Base-by-base conservation (phyloP, 805 yeast species). In the Saccharomycopsis sp. region DNA sequence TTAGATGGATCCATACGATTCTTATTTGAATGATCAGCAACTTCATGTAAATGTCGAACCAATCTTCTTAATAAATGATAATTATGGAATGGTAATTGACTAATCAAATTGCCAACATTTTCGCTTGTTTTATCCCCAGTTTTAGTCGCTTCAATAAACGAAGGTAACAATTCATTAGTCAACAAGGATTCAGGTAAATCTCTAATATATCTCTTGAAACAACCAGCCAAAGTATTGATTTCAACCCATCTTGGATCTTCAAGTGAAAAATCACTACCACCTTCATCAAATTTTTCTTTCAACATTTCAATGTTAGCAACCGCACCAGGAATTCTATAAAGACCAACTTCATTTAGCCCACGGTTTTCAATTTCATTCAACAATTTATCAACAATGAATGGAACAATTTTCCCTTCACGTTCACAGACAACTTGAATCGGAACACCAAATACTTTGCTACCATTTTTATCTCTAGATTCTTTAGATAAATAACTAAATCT, bases 1-100 rank as follows among this genome's bases (percentile, higher is more conserved):
- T 90, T 90, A 1, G 87, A 80, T 2, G 95, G 77, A 45, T 82
- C 85, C 97, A 90, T 90, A 59, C 80, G 80, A 64, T 90, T 90
- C 38, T 64, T 65, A 8, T 74, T 79, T 37, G 81, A 79, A 56
- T 77, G 79, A 47, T 72, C 72, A 44, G 83, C 79, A 20, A 90
- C 81, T 52, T 71, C 72, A 52, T 73, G 69, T 65, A 89, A 71
- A 64, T 89, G 97, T 35, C 69, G 64, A 31, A 83, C 69, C 43
- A 90, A 67, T 40, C 83, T 64, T 55, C 76, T 76, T 59, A 90
- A 67, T 6, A 90, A 71, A 42, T 75, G 74, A 56, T 75, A 85
- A 59, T 87, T 86, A 54, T 72, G 67, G 2, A 60, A 54, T 1
- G 96, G 96, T 40, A 89, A 63, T 40, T 61, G 60, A 3, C 50